Percentiles rank a stretch among this genome's conserved stretches.
phyloP scores from a whole-genome alignment of 1,284 basidiomycete genomes.

The Cryptococcus sp. region DNA sequence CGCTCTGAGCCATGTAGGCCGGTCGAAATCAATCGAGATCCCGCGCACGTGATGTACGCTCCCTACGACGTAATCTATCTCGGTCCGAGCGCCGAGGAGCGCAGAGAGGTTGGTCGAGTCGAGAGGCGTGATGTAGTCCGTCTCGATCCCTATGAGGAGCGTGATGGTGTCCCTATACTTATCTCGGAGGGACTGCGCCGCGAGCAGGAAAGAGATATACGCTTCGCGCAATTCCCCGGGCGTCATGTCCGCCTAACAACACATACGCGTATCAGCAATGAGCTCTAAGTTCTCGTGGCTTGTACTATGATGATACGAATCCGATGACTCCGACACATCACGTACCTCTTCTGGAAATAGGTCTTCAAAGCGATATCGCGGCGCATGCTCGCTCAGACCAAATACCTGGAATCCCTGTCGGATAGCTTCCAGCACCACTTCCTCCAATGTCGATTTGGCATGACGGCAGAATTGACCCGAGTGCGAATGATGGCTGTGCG shows the following conservation, averaged over 20 bases:
- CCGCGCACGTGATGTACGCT: conserved; percentile 87
- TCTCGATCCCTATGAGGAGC: conserved; percentile 88
- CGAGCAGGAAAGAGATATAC: conserved; percentile 50
- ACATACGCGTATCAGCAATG: background rate
- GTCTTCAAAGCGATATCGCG: conserved; percentile 76
- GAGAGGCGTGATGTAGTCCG: conserved; percentile 75
- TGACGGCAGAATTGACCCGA: conserved; percentile 97
- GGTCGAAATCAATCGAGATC: conserved; percentile 92
- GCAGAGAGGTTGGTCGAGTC: conserved; percentile 62
- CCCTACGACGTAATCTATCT: conserved; percentile 89
- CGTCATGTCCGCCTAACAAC: conserved; percentile 44
- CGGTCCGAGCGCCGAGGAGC: conserved; percentile 60
- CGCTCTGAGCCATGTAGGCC: conserved; percentile 37
- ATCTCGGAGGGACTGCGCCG: conserved; percentile 73
- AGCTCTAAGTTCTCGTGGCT: too few relatives aligned
- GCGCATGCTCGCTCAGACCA: conserved; percentile 92
- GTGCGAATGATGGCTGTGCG: conserved; percentile 89
- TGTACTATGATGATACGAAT: background rate
- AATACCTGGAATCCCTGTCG: conserved; percentile 76
- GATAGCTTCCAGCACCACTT: conserved; percentile 78
- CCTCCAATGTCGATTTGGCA: conserved; percentile 71
- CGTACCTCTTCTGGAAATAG: conserved; percentile 94
- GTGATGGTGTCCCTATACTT: conserved; percentile 59
- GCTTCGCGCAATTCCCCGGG: conserved; percentile 35
- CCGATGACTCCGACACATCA: background rate